A percentile compares a stretch with the other conserved stretches of the same genome.
These are phyloP conservation scores for Trichoderma semiorbis DNA, from an alignment of 2,329 filamentous ascomycete genomes.

Conservation along the genomic window DNA sequence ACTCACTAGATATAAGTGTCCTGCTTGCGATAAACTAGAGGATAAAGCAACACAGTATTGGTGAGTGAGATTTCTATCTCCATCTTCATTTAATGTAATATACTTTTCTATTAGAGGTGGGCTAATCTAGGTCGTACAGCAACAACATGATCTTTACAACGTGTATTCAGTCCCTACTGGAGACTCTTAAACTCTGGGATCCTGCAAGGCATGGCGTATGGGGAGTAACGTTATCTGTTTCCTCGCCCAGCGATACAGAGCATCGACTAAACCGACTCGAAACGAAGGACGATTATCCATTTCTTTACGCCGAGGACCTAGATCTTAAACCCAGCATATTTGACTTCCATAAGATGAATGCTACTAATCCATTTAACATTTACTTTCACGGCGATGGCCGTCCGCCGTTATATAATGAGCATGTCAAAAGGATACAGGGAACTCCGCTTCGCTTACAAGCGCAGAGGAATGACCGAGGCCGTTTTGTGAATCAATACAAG, in stretches of 20 bases:
- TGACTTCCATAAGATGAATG: background rate
- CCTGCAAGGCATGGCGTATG: background rate
- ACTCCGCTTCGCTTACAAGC: background rate
- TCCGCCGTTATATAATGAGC: background rate
- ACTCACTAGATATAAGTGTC: background rate
- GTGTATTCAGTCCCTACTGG: slow-evolving; percentile 4
- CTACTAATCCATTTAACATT: background rate
- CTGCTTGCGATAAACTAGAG: background rate
- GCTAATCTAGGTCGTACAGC: background rate
- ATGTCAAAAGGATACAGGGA: background rate
- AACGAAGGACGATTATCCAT: slow-evolving; percentile 2
- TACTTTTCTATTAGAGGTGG: background rate
- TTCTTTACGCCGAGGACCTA: slow-evolving; percentile 7
- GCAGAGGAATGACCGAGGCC: background rate
- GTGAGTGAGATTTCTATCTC: background rate
- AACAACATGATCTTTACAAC: slow-evolving; percentile 3
- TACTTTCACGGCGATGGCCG: background rate
- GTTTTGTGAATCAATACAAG: background rate
- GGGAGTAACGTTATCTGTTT: slow-evolving; percentile 2
- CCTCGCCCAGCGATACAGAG: slow-evolving; percentile 10
- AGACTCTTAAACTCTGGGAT: slow-evolving; percentile 1
- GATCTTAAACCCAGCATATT: background rate
- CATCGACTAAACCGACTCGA: slow-evolving; percentile 4
- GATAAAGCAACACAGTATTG: background rate
- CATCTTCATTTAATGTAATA: background rate